phyloP scores from a whole-genome alignment of 2,329 filamentous ascomycete species.

The Cercospora sesami region DNA sequence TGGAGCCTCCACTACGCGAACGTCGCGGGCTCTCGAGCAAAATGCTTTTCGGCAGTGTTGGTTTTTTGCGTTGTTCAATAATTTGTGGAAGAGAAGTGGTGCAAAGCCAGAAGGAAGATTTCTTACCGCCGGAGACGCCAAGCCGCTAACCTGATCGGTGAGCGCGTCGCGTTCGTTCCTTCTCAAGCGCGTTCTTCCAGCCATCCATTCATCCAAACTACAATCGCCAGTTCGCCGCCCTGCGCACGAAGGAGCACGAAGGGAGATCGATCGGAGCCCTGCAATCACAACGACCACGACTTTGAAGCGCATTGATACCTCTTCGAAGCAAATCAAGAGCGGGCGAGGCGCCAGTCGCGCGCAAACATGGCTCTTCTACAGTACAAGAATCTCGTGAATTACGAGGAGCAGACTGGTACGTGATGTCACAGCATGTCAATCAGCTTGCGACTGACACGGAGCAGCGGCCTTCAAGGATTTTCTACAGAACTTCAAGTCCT shows the following conservation, averaged over 20 bases:
- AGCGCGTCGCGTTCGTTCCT: conserved; percentile 13
- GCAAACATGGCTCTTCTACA: conserved; percentile 79
- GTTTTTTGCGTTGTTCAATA: conserved; percentile 42
- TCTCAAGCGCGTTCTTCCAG: conserved; percentile 5
- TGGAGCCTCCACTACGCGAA: conserved; percentile 40
- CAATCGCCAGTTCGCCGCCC: neutral
- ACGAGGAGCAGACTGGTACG: conserved; percentile 78
- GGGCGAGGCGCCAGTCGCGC: neutral
- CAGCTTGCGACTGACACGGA: conserved; percentile 37
- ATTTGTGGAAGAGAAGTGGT: conserved; percentile 27
- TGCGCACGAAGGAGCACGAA: neutral
- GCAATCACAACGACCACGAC: neutral
- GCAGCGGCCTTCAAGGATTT: conserved; percentile 84
- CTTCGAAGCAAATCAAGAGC: neutral
- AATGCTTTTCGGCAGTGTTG: conserved; percentile 45
- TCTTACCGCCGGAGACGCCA: conserved; percentile 7
- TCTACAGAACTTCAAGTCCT: conserved; percentile 83
- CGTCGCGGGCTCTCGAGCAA: conserved; percentile 42
- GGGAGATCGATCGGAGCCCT: neutral
- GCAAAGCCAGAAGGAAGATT: conserved; percentile 13
- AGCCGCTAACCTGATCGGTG: neutral
- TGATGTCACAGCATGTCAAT: conserved; percentile 18
- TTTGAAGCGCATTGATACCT: neutral
- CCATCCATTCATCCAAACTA: neutral
- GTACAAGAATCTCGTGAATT: conserved; percentile 77